Percentiles rank a stretch among this genome's conserved stretches.
These are phyloP conservation scores for Hymenoscyphus infarciens DNA, from an alignment of 2,329 filamentous ascomycete genomes.

Conservation along the genomic window DNA sequence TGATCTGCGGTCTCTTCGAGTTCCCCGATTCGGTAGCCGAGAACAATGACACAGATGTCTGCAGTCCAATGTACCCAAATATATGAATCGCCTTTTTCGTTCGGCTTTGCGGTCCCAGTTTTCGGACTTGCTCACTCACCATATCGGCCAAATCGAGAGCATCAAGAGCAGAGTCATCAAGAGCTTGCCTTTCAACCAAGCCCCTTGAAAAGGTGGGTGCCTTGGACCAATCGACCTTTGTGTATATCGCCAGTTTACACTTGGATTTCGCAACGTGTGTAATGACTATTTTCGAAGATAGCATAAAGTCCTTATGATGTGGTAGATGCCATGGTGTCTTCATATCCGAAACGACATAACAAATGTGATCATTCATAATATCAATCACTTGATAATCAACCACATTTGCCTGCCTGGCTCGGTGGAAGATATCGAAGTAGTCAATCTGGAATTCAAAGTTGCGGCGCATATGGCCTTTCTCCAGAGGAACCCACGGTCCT, in stretches of 20 bases:
- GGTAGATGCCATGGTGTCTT: slow-evolving; percentile 71
- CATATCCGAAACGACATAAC: slow-evolving; percentile 60
- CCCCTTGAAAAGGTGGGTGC: slow-evolving; percentile 57
- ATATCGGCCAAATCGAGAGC: slow-evolving; percentile 73
- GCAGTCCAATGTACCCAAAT: slow-evolving; percentile 70
- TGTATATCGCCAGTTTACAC: slow-evolving; percentile 86
- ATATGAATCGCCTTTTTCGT: slow-evolving; percentile 77
- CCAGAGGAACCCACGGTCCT: slow-evolving; percentile 74
- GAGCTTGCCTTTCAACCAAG: slow-evolving; percentile 65
- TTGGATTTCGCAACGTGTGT: slow-evolving; percentile 89
- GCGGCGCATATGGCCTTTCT: slow-evolving; percentile 68
- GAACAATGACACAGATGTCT: slow-evolving; percentile 61
- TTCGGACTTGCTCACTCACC: slow-evolving; percentile 72
- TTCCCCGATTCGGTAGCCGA: slow-evolving; percentile 43
- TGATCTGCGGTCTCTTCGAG: slow-evolving; percentile 56
- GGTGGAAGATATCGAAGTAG: slow-evolving; percentile 61
- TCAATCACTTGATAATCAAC: slow-evolving; percentile 86
- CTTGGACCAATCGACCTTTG: slow-evolving; percentile 81
- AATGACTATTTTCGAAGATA: slow-evolving; percentile 88
- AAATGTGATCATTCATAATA: slow-evolving; percentile 70
- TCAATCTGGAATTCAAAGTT: slow-evolving; percentile 79
- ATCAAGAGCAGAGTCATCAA: slow-evolving; percentile 69
- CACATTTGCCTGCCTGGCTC: slow-evolving; percentile 58
- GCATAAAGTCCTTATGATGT: slow-evolving; percentile 70
- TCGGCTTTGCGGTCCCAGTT: slow-evolving; percentile 67